A percentile compares a stretch with the other conserved stretches of the same genome.
Evolutionary conservation across 371 early-diverging fungal genomes (phyloP).

Genomic region (Syncephalastrum racemosum): DNA sequence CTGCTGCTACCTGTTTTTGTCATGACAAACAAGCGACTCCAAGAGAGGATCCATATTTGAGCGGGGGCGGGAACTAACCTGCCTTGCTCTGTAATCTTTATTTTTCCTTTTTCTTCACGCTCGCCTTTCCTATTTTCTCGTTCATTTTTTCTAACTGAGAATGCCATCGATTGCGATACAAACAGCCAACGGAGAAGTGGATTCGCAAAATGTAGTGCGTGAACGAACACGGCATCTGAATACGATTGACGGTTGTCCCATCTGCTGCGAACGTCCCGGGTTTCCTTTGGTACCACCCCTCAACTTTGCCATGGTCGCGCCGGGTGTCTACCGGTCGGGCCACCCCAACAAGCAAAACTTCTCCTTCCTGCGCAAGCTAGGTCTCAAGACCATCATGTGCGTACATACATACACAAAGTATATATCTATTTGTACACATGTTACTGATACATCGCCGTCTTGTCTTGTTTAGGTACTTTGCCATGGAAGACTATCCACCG

Average conservation of each 20-base stretch:
- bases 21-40: too few relatives aligned
- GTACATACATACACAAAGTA: conserved; percentile 4
- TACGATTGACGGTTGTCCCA: conserved; percentile 27
- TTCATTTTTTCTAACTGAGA: neutral
- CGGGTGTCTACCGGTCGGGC: conserved; percentile 86
- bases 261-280: conserved; percentile 42
- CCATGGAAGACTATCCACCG: conserved; percentile 78
- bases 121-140: too few relatives aligned
- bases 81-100: too few relatives aligned
- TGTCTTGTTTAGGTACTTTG: conserved; percentile 56
- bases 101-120: too few relatives aligned
- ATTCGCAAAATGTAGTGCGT: conserved; percentile 6
- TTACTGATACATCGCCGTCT: neutral
- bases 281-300: conserved; percentile 79
- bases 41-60: too few relatives aligned
- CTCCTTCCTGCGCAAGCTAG: conserved; percentile 74
- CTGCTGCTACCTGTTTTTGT: too few relatives aligned
- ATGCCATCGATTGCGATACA: conserved; percentile 26
- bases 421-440: neutral
- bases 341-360: conserved; percentile 84
- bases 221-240: conserved; percentile 19
- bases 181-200: conserved; percentile 19
- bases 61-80: too few relatives aligned
- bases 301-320: conserved; percentile 87
- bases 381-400: conserved; percentile 78